Percentiles rank a stretch among this genome's conserved stretches.
Evolutionary conservation across 257 asterid genomes (phyloP).

Genomic region (Solanum chilense): DNA sequence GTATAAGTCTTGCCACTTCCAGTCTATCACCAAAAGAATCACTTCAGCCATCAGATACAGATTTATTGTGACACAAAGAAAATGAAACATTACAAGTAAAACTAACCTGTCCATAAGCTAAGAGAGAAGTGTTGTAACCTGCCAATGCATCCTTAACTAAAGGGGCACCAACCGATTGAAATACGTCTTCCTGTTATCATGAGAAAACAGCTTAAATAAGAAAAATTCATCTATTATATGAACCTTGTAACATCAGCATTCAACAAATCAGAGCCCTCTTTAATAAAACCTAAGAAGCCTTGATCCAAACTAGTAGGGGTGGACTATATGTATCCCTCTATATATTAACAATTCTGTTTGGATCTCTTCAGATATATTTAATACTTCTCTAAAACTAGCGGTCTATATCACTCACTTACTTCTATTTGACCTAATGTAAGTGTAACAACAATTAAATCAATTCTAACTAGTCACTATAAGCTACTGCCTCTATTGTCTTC

Average conservation of each 20-base stretch:
- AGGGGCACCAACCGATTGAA: slow-evolving; percentile 64
- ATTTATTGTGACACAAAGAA: background rate
- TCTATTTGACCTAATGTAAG: background rate
- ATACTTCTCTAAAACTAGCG: background rate
- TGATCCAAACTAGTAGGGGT: background rate
- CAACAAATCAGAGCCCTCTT: background rate
- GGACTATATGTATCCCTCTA: background rate
- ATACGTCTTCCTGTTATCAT: slow-evolving; percentile 50
- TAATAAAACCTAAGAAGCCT: background rate
- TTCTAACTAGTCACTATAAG: background rate
- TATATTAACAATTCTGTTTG: too few relatives aligned
- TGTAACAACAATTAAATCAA: background rate
- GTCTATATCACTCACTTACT: background rate
- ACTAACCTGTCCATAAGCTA: slow-evolving; percentile 95
- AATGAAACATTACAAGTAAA: background rate
- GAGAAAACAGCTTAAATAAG: background rate
- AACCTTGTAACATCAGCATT: background rate
- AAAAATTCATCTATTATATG: background rate
- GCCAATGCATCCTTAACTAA: slow-evolving; percentile 81
- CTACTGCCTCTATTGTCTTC: background rate
- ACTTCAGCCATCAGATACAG: background rate
- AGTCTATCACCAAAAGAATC: slow-evolving; percentile 35
- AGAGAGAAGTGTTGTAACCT: slow-evolving; percentile 78
- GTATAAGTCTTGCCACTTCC: slow-evolving; percentile 95
- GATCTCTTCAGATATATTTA: background rate